A percentile compares a stretch with the other conserved stretches of the same genome.
Conservation (phyloP, 2,329 filamentous ascomycete genomes). For the Colletotrichum australisinense region DNA sequence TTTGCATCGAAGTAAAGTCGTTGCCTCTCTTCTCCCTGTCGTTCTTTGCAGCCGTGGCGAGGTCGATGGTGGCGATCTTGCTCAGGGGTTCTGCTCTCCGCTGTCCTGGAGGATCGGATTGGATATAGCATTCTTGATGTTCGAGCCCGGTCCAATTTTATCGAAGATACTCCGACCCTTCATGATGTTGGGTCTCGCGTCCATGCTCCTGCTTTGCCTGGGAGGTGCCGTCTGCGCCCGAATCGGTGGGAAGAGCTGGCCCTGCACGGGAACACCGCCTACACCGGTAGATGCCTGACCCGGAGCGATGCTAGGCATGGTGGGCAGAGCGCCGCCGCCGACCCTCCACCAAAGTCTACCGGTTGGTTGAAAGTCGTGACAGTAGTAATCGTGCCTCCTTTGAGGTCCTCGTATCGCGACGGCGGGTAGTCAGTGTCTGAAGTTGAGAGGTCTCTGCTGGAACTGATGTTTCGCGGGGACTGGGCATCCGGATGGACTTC, state of each 20-base stretch:
- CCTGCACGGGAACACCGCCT: conserved; percentile 52
- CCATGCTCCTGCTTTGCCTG: conserved; percentile 35
- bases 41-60: conserved; percentile 59
- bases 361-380: conserved; percentile 50
- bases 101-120: conserved; percentile 56
- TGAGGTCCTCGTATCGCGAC: conserved; percentile 61
- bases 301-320: conserved; percentile 50
- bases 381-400: conserved; percentile 51
- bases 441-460: conserved; percentile 52
- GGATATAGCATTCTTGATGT: conserved; percentile 59
- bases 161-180: conserved; percentile 45
- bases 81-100: conserved; percentile 50
- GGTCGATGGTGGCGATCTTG: conserved; percentile 61
- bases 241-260: conserved; percentile 55
- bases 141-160: conserved; percentile 39
- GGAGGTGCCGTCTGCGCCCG: conserved; percentile 43
- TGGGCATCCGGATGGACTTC: conserved; percentile 50
- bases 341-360: conserved; percentile 41
- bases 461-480: conserved; percentile 47
- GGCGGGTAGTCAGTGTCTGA: conserved; percentile 57
- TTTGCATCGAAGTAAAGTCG: conserved; percentile 44
- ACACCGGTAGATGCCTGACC: conserved; percentile 49
- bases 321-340: conserved; percentile 46
- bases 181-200: conserved; percentile 33
- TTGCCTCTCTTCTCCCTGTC: conserved; percentile 55